Evolutionary conservation across 2,329 filamentous ascomycete species (phyloP), one percentile per base, ranked within the genome.

Genomic region (Gaeumannomyces sp.): DNA sequence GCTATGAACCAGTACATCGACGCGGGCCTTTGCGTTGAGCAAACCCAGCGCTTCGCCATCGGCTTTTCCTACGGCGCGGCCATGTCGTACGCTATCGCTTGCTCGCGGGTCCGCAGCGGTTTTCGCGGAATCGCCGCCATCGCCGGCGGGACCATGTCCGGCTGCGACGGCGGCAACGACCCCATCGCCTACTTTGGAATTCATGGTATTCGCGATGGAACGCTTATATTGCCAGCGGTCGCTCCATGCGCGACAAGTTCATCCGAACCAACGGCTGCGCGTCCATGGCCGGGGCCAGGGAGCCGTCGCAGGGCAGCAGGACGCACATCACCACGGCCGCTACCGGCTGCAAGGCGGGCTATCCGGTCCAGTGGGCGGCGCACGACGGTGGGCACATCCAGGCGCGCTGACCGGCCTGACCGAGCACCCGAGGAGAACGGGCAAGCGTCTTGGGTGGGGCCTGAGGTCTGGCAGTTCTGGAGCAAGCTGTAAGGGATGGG

Each of bases 41-140:
- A 76, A 66, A 71, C 70, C 53, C 73, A 75, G 64, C 73, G 76
- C 64, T 81, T 80, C 70, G 73, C 77, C 31, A 77, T 77, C 1
- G 78, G 78, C n/a, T 81, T 78, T 70, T 78, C 76, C 66, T 80
- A 78, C 68, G 78, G 79, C 53, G 78, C 73, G 57, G 75, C 76
- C 59, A 80, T 81, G 76, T 74, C 73, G 4, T 78, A 73, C 69
- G 72, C 75, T 1, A 69, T 80, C 19, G 78, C 79, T 4, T 81
- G 79, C 68, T 74, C 77, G 3, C 74, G 75, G 22, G 73, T 77
- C 13, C 68, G 69, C 56, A 62, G 11, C 19, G 65, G 71, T 60
- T 75, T 79, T 70, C 74, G 76, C 45, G 79, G 76, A 58, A 74
- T 81, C 28, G 62, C 62, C 8, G 53, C 33, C 56, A 59, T 64